Conservation (phyloP, 2,329 filamentous ascomycete species). For the Diaporthe helianthi region DNA sequence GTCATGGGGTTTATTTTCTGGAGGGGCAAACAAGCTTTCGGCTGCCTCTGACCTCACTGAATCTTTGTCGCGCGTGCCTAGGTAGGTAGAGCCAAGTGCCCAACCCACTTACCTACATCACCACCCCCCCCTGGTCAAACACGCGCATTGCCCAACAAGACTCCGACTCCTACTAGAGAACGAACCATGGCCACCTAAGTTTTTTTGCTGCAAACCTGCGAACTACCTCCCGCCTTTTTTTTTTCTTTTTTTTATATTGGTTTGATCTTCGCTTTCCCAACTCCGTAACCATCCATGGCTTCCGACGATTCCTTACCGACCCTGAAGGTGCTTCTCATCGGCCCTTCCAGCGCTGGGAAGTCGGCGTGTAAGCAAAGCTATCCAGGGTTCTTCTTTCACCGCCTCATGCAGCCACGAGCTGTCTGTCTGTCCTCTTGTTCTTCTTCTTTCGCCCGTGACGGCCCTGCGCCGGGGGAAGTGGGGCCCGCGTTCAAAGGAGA, state of each 20-base stretch:
- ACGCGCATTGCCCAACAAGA: background rate
- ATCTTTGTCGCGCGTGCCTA: conserved; percentile 9
- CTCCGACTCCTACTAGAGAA: background rate
- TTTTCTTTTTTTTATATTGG: no score
- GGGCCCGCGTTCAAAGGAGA: background rate
- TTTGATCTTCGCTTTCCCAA: background rate
- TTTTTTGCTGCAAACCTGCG: background rate
- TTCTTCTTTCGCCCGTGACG: no score
- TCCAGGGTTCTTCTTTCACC: background rate
- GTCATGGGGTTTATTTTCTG: conserved; percentile 24
- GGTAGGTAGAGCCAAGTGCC: no score
- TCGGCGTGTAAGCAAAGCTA: conserved; percentile 54
- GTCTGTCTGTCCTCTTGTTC: background rate
- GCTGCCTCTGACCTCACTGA: conserved; percentile 31
- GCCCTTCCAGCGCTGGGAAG: conserved; percentile 63
- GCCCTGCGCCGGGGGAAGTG: no score
- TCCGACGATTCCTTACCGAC: conserved; percentile 56
- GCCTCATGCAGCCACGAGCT: background rate
- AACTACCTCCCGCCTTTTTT: background rate
- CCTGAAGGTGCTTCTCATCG: conserved; percentile 62
- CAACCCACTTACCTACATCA: conserved; percentile 18
- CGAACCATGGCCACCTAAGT: background rate
- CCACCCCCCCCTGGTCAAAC: background rate
- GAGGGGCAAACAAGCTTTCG: conserved; percentile 26
- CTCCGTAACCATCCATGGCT: conserved; percentile 48